Conservation (phyloP, 169 alveolate species). For the Plasmodium adleri region DNA sequence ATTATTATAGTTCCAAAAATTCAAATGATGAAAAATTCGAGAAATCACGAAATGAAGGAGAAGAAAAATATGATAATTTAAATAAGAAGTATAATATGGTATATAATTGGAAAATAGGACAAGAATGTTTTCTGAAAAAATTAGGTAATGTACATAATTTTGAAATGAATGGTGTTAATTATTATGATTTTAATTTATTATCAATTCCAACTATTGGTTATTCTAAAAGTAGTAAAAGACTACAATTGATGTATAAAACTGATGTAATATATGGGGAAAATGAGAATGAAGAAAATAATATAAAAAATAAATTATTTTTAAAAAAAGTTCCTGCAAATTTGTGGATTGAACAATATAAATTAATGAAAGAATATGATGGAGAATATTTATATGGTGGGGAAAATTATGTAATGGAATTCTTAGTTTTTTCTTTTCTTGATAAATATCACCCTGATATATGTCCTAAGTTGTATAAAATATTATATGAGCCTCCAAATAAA, state of each 20-base stretch:
- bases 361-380: slow-evolving; percentile 82
- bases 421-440: slow-evolving; percentile 80
- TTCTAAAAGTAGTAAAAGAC: slow-evolving; percentile 80
- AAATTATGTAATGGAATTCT: slow-evolving; percentile 86
- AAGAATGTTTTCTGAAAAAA: slow-evolving; percentile 7
- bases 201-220: slow-evolving; percentile 80
- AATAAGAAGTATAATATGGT: too few relatives aligned
- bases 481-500: slow-evolving; percentile 61
- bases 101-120: slow-evolving; percentile 26
- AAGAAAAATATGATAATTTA: too few relatives aligned
- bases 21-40: too few relatives aligned
- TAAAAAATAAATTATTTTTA: slow-evolving; percentile 64
- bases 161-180: slow-evolving; percentile 71
- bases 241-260: slow-evolving; percentile 79
- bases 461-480: slow-evolving; percentile 81
- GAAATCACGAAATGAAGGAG: too few relatives aligned
- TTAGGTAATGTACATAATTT: slow-evolving; percentile 33
- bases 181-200: slow-evolving; percentile 73
- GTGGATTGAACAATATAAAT: slow-evolving; percentile 83
- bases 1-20: too few relatives aligned
- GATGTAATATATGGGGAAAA: slow-evolving; percentile 7
- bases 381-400: slow-evolving; percentile 86
- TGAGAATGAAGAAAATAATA: slow-evolving; percentile 11
- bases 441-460: slow-evolving; percentile 74
- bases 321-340: slow-evolving; percentile 82